phyloP scores from a whole-genome alignment of 1,284 basidiomycete genomes.

The Lentinula novae-zelandiae region DNA sequence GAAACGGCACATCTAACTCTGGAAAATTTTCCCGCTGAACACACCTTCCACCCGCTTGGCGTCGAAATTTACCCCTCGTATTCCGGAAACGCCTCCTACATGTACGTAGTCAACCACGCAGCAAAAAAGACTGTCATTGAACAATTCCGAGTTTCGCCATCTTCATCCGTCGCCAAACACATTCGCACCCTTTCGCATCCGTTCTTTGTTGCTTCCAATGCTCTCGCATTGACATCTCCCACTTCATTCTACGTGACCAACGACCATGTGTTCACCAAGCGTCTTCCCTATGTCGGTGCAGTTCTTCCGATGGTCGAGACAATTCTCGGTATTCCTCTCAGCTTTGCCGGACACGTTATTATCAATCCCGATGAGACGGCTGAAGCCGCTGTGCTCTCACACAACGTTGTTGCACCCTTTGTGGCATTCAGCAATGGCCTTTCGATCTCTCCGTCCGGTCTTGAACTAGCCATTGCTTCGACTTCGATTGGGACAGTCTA shows the following conservation, averaged over 20 bases:
- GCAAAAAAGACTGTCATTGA: conserved; percentile 55
- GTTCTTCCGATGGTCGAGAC: conserved; percentile 54
- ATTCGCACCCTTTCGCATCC: conserved; percentile 55
- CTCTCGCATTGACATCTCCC: conserved; percentile 56
- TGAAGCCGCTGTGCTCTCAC: conserved; percentile 24
- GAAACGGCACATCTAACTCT: conserved; percentile 28
- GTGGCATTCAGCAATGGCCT: conserved; percentile 69
- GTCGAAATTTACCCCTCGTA: conserved; percentile 46
- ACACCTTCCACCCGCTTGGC: conserved; percentile 60
- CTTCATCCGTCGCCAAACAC: conserved; percentile 40
- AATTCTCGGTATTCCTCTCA: conserved; percentile 49
- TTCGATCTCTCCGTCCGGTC: conserved; percentile 46
- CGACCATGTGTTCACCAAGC: conserved; percentile 65
- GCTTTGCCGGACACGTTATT: conserved; percentile 55
- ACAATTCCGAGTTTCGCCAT: conserved; percentile 53
- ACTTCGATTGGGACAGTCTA: conserved; percentile 43
- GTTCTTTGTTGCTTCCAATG: conserved; percentile 60
- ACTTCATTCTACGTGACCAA: conserved; percentile 66
- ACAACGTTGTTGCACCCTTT: conserved; percentile 38
- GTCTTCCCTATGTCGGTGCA: conserved; percentile 49
- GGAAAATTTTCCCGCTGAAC: conserved; percentile 37
- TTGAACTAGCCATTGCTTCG: conserved; percentile 52
- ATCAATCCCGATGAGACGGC: conserved; percentile 29
- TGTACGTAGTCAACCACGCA: conserved; percentile 66
- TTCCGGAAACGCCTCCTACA: conserved; percentile 41